Percentiles rank a stretch among this genome's conserved stretches.
phyloP scores from a whole-genome alignment of 2,329 filamentous ascomycete species.

The Aspergillus sclerotialis region DNA sequence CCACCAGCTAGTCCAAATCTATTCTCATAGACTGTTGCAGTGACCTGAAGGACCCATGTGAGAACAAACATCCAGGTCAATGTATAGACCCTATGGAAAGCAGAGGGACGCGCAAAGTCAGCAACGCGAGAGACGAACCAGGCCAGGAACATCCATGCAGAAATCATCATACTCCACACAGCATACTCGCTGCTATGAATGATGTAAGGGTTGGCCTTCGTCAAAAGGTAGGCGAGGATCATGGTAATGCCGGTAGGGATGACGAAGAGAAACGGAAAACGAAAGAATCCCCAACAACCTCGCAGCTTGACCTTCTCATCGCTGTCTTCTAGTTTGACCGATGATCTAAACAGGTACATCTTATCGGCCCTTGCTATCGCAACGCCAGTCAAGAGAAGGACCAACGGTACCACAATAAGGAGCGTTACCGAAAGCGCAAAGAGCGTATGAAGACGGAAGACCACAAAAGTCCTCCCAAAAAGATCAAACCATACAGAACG shows the following conservation, averaged over 20 bases:
- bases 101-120: conserved; percentile 73
- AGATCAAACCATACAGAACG: conserved; percentile 90
- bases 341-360: conserved; percentile 77
- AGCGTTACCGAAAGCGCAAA: conserved; percentile 84
- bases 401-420: conserved; percentile 69
- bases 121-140: conserved; percentile 79
- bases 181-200: conserved; percentile 84
- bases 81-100: conserved; percentile 73
- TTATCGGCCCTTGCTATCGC: conserved; percentile 66
- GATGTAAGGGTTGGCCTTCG: conserved; percentile 81
- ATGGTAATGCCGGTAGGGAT: conserved; percentile 63
- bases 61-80: conserved; percentile 77
- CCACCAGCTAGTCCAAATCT: conserved; percentile 65
- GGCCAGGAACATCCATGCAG: conserved; percentile 69
- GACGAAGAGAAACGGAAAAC: conserved; percentile 69
- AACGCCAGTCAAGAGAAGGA: conserved; percentile 62
- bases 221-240: conserved; percentile 65
- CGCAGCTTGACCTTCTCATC: conserved; percentile 58
- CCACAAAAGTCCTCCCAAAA: conserved; percentile 70
- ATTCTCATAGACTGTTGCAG: conserved; percentile 68
- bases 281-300: conserved; percentile 75
- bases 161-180: conserved; percentile 82
- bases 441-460: conserved; percentile 72
- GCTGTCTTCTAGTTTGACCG: conserved; percentile 53
- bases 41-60: conserved; percentile 66